Base-by-base conservation (phyloP, 148 eudicot genomes). In the Polygonum aviculare region DNA sequence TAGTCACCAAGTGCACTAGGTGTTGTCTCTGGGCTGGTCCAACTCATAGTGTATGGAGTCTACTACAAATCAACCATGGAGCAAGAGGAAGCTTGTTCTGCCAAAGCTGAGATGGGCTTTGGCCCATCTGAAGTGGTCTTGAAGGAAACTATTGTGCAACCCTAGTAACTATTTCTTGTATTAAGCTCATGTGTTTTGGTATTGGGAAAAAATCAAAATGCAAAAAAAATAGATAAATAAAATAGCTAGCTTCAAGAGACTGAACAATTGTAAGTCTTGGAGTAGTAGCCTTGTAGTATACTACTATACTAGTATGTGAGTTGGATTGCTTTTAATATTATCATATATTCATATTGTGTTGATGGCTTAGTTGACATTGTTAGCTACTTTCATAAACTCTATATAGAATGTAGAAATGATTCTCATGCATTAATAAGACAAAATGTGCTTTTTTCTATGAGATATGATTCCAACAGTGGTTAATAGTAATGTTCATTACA, bases 41-140 rank as follows among this genome's bases (percentile, higher is more conserved):
- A 74, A 48, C 62, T 74, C 18, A 74, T 74, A 49, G 19, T 74
- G 18, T 74, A 74, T 51, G 76, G 40, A 74, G 76, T 74, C 26
- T 74, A 51, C 63, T 49, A 48, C 35, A 26, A 35, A 8, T 74
- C 76, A 51, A 74, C 63, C 22, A 51, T 31, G 62, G 57, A 51
- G 44, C 76, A 74, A 35, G 51, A 26, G 3, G 41, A 74, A 51
- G 76, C 76, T 22, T 41, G n/a, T 2, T 21, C 14, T 36, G 36
- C 44, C 21, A 67, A 67, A 15, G 40, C 44, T 67, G 72, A 36
- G 45, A 65, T 65, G 38, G 71, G 71, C 7, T 65, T 65, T 65
- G 71, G 16, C 41, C n/a, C 10, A 16, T 0, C 71, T 33, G 71
- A 65, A 26, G 41, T 36, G 71, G 71, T n/a, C 6, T 65, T 65